Evolutionary conservation across 345 rosid species (phyloP), one percentile per base, ranked within the genome.

Genomic region (Salix caprea): DNA sequence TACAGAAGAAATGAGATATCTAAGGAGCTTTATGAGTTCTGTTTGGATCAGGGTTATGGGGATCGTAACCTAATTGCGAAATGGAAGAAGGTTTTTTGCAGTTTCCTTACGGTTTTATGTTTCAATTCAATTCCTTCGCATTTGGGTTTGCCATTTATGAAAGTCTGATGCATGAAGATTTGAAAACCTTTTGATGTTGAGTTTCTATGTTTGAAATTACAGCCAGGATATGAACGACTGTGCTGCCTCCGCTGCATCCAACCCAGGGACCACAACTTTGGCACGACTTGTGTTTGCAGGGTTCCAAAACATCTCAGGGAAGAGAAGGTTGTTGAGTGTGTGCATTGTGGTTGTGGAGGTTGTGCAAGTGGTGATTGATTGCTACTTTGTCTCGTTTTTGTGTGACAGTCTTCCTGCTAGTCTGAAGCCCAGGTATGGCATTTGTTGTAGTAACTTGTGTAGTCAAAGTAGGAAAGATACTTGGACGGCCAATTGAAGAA

Each of bases 191-290:
- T 58, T 58, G 28, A 58, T 58, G 28, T 58, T 10, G 28, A 58
- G 62, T 52, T 52, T 34, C 46, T 71, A 10, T 78, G 42, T 28
- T 18, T 61, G 24, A 75, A 75, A 69, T 73, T 87, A 84, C 89
- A 94, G 97, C 87, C 91, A 9, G 95, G 94, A 13, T 92, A 92
- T 67, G 98, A 94, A 73, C 89, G 92, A 6, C 81, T 94, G 21
- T 92, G 97, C 80, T 91, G 98, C 88, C 80, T 92, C 73, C 85
- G 89, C 6, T 92, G 95, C 86, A 92, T 92, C 67, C 98, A 92
- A 85, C 95, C 95, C 3, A 81, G 90, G 44, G 97, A 94, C 83
- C 97, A 91, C 86, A 92, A 91, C 89, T 94, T 89, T 7, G 90
- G 89, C 70, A 89, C 97, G 9, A 90, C 97, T 1, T 94, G 97